Evolutionary conservation across 306 rosid species (phyloP).

Genomic region (Cucurbita maxima): DNA sequence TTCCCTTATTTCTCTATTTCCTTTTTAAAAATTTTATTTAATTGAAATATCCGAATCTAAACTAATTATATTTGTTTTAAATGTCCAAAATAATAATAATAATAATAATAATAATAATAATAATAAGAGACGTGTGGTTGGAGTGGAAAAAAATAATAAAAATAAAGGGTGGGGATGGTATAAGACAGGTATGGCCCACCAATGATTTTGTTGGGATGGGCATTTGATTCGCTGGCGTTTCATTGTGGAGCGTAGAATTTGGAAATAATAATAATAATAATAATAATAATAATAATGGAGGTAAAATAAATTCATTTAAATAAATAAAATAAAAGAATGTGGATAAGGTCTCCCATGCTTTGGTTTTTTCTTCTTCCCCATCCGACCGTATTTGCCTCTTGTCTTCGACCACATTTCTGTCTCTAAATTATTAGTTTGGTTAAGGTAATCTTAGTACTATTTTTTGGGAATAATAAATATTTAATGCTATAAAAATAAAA

Average conservation of each 20-base stretch:
- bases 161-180: neutral
- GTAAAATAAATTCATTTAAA: neutral
- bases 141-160: neutral
- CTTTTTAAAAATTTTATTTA: neutral
- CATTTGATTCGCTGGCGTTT: slow-evolving; percentile 8
- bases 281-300: slow-evolving; percentile 2
- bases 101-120: neutral
- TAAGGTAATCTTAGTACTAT: neutral
- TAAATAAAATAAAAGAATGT: neutral
- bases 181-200: slow-evolving; percentile 4
- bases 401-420: neutral
- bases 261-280: neutral
- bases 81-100: neutral
- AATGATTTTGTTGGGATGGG: slow-evolving; percentile 6
- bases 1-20: neutral
- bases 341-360: neutral
- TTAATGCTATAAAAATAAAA: neutral
- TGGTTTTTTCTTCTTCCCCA: neutral
- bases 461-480: neutral
- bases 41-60: neutral
- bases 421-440: neutral
- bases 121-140: neutral
- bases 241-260: slow-evolving; percentile 2
- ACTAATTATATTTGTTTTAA: neutral
- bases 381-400: neutral